These are phyloP conservation scores for Biscogniauxia mediterranea DNA, from an alignment of 2,329 filamentous ascomycete species.

Conservation along the genomic window DNA sequence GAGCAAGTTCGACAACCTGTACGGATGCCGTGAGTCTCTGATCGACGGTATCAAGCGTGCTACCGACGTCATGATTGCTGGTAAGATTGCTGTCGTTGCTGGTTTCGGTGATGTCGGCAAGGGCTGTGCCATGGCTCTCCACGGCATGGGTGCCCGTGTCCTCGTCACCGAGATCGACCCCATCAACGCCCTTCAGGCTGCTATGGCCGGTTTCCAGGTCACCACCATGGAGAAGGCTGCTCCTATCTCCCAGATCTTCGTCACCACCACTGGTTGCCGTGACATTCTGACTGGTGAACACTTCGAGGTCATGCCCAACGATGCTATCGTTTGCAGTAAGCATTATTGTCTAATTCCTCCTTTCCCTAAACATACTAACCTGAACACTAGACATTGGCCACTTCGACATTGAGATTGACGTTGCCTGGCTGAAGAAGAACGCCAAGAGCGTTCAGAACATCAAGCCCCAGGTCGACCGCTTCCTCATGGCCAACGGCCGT, in stretches of 20 bases:
- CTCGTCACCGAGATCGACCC: constrained; percentile 96
- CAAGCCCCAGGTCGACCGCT: constrained; percentile 99
- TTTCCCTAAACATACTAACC: constrained; percentile 20
- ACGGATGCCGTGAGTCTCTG: constrained; percentile 98
- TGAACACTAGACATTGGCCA: constrained; percentile 78
- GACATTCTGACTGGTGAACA: constrained; percentile 91
- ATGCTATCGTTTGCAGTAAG: constrained; percentile 96
- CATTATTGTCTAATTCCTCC: constrained; percentile 21
- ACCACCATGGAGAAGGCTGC: constrained; percentile 98
- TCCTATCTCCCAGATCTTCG: constrained; percentile 88
- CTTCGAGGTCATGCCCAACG: constrained; percentile 95
- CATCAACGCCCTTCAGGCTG: constrained; percentile 99
- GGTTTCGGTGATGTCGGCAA: constrained; percentile 99
- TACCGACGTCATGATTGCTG: constrained; percentile 99
- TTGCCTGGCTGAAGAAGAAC: constrained; percentile 99
- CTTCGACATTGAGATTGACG: constrained; percentile 99
- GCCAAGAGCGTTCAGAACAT: constrained; percentile 93
- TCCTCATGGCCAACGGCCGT: constrained; percentile 86
- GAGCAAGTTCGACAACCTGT: constrained; percentile 99
- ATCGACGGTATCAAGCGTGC: constrained; percentile 99
- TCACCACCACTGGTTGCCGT: constrained; percentile 98
- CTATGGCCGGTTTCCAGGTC: constrained; percentile 95
- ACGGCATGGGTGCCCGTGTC: constrained; percentile 96
- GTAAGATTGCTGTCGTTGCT: constrained; percentile 96
- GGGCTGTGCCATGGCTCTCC: constrained; percentile 93